Evolutionary conservation across 345 rosid species (phyloP), one percentile per base, ranked within the genome.

Genomic region (Salix udensis): DNA sequence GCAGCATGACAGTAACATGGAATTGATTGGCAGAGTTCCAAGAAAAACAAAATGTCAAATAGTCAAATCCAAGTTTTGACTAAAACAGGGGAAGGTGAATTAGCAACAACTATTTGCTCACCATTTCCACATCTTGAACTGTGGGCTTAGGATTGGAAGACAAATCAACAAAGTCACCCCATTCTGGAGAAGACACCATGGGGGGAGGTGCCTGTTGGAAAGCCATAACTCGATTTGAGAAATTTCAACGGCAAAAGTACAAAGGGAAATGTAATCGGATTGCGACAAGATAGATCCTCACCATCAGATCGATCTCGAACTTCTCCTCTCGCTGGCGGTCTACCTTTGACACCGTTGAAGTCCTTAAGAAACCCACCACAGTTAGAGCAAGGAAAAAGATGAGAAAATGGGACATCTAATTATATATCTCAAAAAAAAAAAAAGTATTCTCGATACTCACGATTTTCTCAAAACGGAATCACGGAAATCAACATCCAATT

Each of bases 261-360:
- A 12, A 34, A 70, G 24, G 44, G 79, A 71, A 81, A 82, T 73
- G 80, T 46, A 61, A 82, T 50, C 44, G 26, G 74, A 79, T 58
- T 53, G 68, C 42, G 8, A 70, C 34, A 82, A 73, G 46, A 39
- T 67, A 76, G 73, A 79, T 65, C 77, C 88, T 90, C 88, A 90
- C 94, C 94, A 85, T 90, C 78, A 87, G 83, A 85, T 90, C 88
- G 34, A 86, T 81, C 77, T 85, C 71, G 77, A 82, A 80, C 80
- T 82, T 88, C 77, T 75, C 70, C 77, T 75, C 70, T 48, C 68
- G 68, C 31, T 73, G 72, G 77, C 55, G 67, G 36, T 81, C 81
- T 66, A 21, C 60, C 31, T 70, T 82, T 60, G 68, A 74, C 55
- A 39, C 62, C 2, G 52, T 62, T 23, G 73, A 75, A 4, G 18